These are phyloP conservation scores for Immersiporthe knoxdaviesiana DNA, from an alignment of 2,329 filamentous ascomycete species.

Conservation along the genomic window DNA sequence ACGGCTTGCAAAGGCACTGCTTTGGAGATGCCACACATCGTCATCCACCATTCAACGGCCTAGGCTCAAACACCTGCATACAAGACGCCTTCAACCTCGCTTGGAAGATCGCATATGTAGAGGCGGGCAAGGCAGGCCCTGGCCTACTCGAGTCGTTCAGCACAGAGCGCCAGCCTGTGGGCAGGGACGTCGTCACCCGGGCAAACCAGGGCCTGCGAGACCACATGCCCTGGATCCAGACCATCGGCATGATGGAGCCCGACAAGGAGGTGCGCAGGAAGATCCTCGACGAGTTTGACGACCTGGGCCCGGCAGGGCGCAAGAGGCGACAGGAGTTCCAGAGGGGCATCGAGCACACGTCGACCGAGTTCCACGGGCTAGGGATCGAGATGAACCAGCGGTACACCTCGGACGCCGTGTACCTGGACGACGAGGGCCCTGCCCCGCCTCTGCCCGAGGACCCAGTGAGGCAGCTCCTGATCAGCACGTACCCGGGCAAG, in stretches of 20 bases:
- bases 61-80: conserved; percentile 62
- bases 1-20: conserved; percentile 46
- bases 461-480: conserved; percentile 46
- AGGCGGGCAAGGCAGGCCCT: conserved; percentile 42
- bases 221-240: conserved; percentile 50
- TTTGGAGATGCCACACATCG: conserved; percentile 62
- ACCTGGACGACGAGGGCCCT: conserved; percentile 49
- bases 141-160: conserved; percentile 48
- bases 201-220: conserved; percentile 62
- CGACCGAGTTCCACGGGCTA: conserved; percentile 57
- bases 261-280: conserved; percentile 44
- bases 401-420: conserved; percentile 52
- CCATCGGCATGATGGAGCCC: conserved; percentile 47
- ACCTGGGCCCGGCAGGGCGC: conserved; percentile 42
- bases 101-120: conserved; percentile 58
- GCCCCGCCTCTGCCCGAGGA: conserved; percentile 40
- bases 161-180: conserved; percentile 54
- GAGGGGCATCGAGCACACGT: conserved; percentile 46
- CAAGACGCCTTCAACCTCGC: conserved; percentile 60
- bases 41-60: conserved; percentile 60
- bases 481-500: conserved; percentile 61
- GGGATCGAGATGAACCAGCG: conserved; percentile 64
- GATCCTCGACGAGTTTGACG: conserved; percentile 47
- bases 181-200: conserved; percentile 51
- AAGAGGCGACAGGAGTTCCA: conserved; percentile 45